Percentiles rank a stretch among this genome's conserved stretches.
Evolutionary conservation across 768 basidiomycete species (phyloP).

Genomic region (Boletus sensibilis): DNA sequence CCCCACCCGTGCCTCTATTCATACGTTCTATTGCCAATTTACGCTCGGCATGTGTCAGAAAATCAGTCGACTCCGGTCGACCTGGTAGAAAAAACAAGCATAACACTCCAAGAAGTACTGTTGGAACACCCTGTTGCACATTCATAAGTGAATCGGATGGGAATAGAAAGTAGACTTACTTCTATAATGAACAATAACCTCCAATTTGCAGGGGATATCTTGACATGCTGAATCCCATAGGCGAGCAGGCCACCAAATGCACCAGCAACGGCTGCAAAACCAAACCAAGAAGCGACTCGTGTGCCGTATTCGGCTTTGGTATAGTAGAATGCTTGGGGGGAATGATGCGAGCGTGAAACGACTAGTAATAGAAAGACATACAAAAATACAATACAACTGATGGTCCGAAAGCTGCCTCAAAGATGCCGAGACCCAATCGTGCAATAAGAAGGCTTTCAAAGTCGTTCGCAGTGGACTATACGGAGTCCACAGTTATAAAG

Average conservation of each 20-base stretch:
- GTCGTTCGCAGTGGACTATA: conserved; percentile 27
- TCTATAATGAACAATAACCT: conserved; percentile 35
- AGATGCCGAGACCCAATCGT: conserved; percentile 33
- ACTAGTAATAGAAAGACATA: background rate
- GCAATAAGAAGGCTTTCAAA: conserved; percentile 31
- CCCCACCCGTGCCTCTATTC: conserved; percentile 43
- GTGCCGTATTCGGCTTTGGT: conserved; percentile 47
- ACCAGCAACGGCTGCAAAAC: conserved; percentile 55
- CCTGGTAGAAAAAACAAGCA: conserved; percentile 33
- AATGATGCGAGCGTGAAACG: conserved; percentile 17
- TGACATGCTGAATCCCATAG: conserved; percentile 46
- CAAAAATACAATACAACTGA: conserved; percentile 34
- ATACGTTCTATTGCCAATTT: conserved; percentile 34
- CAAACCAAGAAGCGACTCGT: conserved; percentile 52
- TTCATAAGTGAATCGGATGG: background rate
- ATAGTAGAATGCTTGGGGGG: conserved; percentile 45
- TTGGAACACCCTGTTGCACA: conserved; percentile 54
- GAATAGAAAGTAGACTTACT: background rate
- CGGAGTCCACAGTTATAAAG: background rate
- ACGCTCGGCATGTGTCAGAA: conserved; percentile 34
- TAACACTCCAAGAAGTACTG: conserved; percentile 26
- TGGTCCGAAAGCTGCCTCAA: conserved; percentile 36
- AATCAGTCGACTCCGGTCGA: conserved; percentile 34
- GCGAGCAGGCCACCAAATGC: conserved; percentile 59
- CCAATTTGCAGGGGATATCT: conserved; percentile 41